Base-by-base conservation (phyloP, 139 green algal species). In the Chlorella sp. region DNA sequence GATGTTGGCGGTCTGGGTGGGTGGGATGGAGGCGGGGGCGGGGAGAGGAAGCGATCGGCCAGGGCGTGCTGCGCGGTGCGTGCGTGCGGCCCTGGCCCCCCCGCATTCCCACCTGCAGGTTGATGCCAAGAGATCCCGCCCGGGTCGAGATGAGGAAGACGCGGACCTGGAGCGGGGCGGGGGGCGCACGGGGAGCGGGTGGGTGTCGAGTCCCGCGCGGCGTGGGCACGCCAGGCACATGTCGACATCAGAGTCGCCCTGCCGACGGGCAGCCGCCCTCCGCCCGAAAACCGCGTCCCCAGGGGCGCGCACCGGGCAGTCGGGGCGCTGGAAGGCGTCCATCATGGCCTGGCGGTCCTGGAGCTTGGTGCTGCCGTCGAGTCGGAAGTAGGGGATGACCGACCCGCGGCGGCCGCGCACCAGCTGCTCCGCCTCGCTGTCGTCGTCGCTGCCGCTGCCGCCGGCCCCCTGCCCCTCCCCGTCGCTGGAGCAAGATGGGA, bases 1-100 rank as follows among this genome's bases (percentile, higher is more conserved):
- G 17, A 91, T 96, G 80, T 96, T 90, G 2, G 91, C 91, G 21
- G 87, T 93, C 85, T 95, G n/a, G n/a, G n/a, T n/a, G n/a, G n/a
- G n/a, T n/a, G n/a, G n/a, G n/a, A n/a, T n/a, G n/a, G n/a, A n/a
- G n/a, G n/a, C n/a, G n/a, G n/a, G n/a, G n/a, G n/a, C n/a, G n/a
- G n/a, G n/a, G n/a, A n/a, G n/a, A n/a, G n/a, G n/a, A n/a, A n/a
- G n/a, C n/a, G n/a, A n/a, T n/a, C n/a, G n/a, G n/a, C n/a, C n/a
- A n/a, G n/a, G n/a, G n/a, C n/a, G n/a, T n/a, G n/a, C n/a, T n/a
- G n/a, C n/a, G n/a, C n/a, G n/a, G n/a, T n/a, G n/a, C n/a, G n/a
- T n/a, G n/a, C n/a, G n/a, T n/a, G n/a, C n/a, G n/a, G n/a, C n/a
- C n/a, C n/a, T n/a, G n/a, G n/a, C n/a, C n/a, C n/a, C n/a, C n/a